Base-by-base conservation (phyloP, 2,329 filamentous ascomycete species). In the Passalora sequoiae region DNA sequence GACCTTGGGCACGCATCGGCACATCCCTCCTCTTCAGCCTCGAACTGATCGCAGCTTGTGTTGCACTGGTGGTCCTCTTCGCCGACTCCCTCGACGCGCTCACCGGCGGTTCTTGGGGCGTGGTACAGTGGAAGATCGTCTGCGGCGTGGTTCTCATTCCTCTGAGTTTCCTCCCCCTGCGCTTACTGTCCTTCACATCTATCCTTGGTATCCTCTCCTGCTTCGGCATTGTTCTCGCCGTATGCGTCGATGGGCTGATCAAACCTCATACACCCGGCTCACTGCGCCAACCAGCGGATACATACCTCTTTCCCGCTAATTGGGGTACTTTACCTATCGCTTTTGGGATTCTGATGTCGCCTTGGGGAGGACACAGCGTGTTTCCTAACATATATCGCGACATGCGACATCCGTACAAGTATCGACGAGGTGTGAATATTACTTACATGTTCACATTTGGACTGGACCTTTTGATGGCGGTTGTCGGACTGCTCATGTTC, bases 401-500 rank as follows among this genome's bases (percentile, higher is more conserved):
- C 63, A 86, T 86, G 83, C 73, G 83, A 40, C 83, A 95, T 60
- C 88, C 89, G 0, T 79, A 86, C 61, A 92, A 89, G 62, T 95
- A 92, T 66, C 70, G 69, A 19, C 75, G 77, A 55, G 86, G 82
- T 28, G 76, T 96, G 43, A 81, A 83, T 60, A 75, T 84, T 47
- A 94, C 89, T 1, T 96, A 94, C 65, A 74, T 79, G 16, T 94
- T 94, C 64, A 94, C 88, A 35, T 83, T 87, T 63, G 61, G 86
- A 15, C 76, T 97, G 9, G 91, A 97, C 63, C 75, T 83, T 19
- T 77, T 81, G 33, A 89, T 94, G 61, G 89, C 88, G 19, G 77
- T 92, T 32, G 78, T 86, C 8, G 91, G 92, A 28, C 77, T 92
- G 45, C 75, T 96, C 52, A 97, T 98, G 91, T 98, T 96, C 64